Percentiles rank a stretch among this genome's conserved stretches.
phyloP scores from a whole-genome alignment of 1,284 basidiomycete genomes.

The Xanthoconium separans region DNA sequence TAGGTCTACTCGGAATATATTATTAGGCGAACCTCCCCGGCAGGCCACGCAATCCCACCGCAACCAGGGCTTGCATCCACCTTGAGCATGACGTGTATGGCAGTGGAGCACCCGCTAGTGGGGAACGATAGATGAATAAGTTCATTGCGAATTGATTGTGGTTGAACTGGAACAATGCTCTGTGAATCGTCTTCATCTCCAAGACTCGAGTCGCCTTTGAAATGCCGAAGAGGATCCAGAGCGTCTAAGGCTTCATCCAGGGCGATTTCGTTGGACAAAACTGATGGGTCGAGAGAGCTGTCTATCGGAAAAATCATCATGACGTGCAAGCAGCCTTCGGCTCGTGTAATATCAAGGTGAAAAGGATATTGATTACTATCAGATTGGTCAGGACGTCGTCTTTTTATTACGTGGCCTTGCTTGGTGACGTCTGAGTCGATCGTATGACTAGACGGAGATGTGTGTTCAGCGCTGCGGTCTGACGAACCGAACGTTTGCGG shows the following conservation, averaged over 20 bases:
- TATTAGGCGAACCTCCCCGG: conserved; percentile 68
- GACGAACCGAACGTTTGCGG: too few species aligned
- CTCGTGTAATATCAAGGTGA: not conserved
- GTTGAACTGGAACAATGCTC: conserved; percentile 56
- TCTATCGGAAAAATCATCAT: conserved; percentile 8
- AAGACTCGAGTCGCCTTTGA: conserved; percentile 42
- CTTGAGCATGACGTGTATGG: conserved; percentile 48
- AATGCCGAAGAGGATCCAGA: conserved; percentile 63
- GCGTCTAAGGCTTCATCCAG: conserved; percentile 57
- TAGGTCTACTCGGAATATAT: not conserved
- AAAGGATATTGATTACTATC: not conserved
- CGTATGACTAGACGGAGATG: too few species aligned
- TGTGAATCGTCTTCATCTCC: conserved; percentile 26
- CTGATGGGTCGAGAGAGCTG: conserved; percentile 4
- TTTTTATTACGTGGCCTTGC: not conserved
- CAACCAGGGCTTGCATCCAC: conserved; percentile 85
- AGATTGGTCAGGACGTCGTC: not conserved
- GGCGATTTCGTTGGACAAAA: conserved; percentile 34
- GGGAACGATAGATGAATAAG: conserved; percentile 49
- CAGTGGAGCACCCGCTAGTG: conserved; percentile 20
- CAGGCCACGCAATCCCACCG: conserved; percentile 91
- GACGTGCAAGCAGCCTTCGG: not conserved
- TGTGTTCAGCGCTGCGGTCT: too few species aligned
- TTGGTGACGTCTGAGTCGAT: too few species aligned
- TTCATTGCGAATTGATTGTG: conserved; percentile 50